These are phyloP conservation scores for Diddensiella transvaalensis DNA, from an alignment of 805 yeast species.

Conservation along the genomic window DNA sequence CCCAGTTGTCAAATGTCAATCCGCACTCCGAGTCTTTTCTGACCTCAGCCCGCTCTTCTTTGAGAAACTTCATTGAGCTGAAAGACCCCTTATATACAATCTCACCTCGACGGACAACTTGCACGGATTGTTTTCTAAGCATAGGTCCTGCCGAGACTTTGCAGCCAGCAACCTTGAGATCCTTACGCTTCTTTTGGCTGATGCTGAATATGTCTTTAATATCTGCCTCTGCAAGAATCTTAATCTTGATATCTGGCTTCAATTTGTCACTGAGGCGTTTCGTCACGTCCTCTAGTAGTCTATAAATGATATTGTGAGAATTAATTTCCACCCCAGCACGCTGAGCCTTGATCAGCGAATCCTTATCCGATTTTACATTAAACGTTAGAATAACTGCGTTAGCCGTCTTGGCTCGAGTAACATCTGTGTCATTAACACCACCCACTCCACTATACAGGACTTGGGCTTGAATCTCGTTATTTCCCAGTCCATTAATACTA, in stretches of 20 bases:
- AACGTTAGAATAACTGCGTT: slow-evolving; percentile 74
- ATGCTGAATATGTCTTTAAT: slow-evolving; percentile 72
- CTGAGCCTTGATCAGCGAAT: slow-evolving; percentile 55
- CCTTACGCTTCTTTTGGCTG: slow-evolving; percentile 48
- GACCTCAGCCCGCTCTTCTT: slow-evolving; percentile 73
- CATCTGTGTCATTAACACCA: slow-evolving; percentile 60
- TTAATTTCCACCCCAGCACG: slow-evolving; percentile 53
- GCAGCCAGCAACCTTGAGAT: slow-evolving; percentile 79
- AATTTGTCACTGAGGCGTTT: slow-evolving; percentile 55
- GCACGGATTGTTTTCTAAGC: slow-evolving; percentile 53
- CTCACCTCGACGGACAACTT: slow-evolving; percentile 52
- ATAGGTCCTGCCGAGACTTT: slow-evolving; percentile 68
- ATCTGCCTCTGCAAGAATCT: slow-evolving; percentile 61
- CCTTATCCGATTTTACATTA: slow-evolving; percentile 66
- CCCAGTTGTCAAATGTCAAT: slow-evolving; percentile 62
- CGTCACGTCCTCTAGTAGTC: slow-evolving; percentile 80
- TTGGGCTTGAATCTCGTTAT: slow-evolving; percentile 72
- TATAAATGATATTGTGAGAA: slow-evolving; percentile 78
- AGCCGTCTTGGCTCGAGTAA: slow-evolving; percentile 65
- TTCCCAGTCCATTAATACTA: slow-evolving; percentile 77
- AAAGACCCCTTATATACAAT: slow-evolving; percentile 56
- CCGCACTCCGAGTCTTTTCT: slow-evolving; percentile 92
- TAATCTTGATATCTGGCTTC: slow-evolving; percentile 63
- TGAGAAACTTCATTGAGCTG: slow-evolving; percentile 72
- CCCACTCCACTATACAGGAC: slow-evolving; percentile 79